phyloP scores from a whole-genome alignment of 257 asterid genomes.

The Lycium barbarum region DNA sequence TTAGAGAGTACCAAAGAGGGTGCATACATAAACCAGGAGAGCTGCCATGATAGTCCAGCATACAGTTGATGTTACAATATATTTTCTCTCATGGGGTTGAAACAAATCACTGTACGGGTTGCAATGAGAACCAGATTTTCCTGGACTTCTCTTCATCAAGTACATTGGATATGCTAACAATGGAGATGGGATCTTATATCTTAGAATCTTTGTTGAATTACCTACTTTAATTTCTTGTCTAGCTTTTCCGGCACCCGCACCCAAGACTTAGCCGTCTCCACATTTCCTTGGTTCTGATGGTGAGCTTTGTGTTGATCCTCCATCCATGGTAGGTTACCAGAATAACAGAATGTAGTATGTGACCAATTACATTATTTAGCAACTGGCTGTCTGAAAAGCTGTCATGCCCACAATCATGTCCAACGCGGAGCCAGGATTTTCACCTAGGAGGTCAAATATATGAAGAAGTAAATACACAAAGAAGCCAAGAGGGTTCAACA shows the following conservation, averaged over 20 bases:
- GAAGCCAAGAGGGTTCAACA: too few relatives aligned
- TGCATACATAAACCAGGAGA: slow-evolving; percentile 46
- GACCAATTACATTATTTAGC: slow-evolving; percentile 48
- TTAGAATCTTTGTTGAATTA: slow-evolving; percentile 39
- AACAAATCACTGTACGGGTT: slow-evolving; percentile 78
- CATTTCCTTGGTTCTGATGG: slow-evolving; percentile 57
- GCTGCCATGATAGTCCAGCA: slow-evolving; percentile 78
- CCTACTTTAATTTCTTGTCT: slow-evolving; percentile 37
- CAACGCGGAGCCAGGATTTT: slow-evolving; percentile 20
- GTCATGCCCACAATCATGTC: slow-evolving; percentile 62
- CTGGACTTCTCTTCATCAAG: slow-evolving; percentile 83
- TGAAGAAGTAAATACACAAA: too few relatives aligned
- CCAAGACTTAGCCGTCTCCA: slow-evolving; percentile 56
- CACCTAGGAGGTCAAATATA: too few relatives aligned
- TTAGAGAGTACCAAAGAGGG: slow-evolving; percentile 50
- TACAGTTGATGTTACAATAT: slow-evolving; percentile 63
- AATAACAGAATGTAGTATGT: slow-evolving; percentile 49
- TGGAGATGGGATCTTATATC: slow-evolving; percentile 58
- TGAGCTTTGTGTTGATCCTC: slow-evolving; percentile 60
- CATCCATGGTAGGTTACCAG: slow-evolving; percentile 62
- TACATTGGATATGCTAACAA: slow-evolving; percentile 51
- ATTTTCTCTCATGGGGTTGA: slow-evolving; percentile 60
- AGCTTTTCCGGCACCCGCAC: slow-evolving; percentile 54
- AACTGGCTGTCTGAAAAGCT: slow-evolving; percentile 45
- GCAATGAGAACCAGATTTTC: slow-evolving; percentile 91